A percentile compares a stretch with the other conserved stretches of the same genome.
phyloP scores from a whole-genome alignment of 2,329 filamentous ascomycete species.

The Ophioceras dolichostomum region DNA sequence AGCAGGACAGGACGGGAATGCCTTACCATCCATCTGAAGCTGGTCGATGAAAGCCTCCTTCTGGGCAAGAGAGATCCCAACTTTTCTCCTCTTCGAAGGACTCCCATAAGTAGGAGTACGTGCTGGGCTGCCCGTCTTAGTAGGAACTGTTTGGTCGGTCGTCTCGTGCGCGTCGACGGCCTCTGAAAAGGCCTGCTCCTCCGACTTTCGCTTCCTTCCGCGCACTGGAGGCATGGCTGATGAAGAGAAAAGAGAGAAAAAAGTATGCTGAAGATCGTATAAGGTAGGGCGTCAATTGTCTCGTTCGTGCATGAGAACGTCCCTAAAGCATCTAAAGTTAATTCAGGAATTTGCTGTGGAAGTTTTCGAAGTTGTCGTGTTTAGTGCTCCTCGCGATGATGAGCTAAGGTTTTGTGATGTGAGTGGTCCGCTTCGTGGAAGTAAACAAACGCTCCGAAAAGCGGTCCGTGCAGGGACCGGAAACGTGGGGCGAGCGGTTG shows the following conservation, averaged over 20 bases:
- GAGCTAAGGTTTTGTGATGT: no score
- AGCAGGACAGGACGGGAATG: no score
- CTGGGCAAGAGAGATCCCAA: constrained; percentile 54
- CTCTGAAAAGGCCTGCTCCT: constrained; percentile 17
- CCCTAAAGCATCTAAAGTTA: no score
- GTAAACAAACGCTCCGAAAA: not conserved
- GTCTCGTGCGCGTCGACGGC: constrained; percentile 11
- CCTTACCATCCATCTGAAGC: constrained; percentile 73
- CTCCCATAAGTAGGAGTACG: constrained; percentile 23
- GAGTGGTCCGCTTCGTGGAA: constrained; percentile 2
- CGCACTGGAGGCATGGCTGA: constrained; percentile 38
- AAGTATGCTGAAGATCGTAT: no score
- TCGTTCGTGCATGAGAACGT: no score
- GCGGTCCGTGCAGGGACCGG: not conserved
- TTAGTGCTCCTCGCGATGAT: no score
- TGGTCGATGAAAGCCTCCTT: constrained; percentile 87
- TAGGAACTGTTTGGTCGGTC: constrained; percentile 16
- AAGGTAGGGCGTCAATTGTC: no score
- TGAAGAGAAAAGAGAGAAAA: no score
- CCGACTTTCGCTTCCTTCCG: constrained; percentile 32
- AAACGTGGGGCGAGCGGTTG: no score
- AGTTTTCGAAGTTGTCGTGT: no score
- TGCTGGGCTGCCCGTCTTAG: constrained; percentile 20
- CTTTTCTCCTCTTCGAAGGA: constrained; percentile 48
- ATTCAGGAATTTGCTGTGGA: no score